Conservation (phyloP, 202 grass and related monocot species). For the Cymbopogon flexuosus region DNA sequence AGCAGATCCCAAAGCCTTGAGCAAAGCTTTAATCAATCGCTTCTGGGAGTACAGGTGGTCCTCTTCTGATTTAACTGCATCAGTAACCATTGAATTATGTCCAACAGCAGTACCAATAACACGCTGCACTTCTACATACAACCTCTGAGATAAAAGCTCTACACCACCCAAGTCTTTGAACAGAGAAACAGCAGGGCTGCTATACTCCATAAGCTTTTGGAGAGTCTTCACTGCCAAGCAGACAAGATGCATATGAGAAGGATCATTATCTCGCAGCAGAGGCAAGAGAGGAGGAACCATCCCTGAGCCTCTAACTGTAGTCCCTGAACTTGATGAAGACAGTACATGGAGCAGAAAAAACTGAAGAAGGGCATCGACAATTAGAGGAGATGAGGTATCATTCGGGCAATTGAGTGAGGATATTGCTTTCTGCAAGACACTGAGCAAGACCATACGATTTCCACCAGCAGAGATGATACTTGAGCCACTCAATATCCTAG, state of each 20-base stretch:
- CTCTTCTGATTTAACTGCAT: conserved; percentile 61
- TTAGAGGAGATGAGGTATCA: conserved; percentile 77
- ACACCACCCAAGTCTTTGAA: conserved; percentile 98
- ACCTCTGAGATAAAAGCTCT: conserved; percentile 73
- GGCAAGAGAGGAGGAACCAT: conserved; percentile 87
- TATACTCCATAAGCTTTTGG: conserved; percentile 97
- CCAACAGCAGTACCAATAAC: conserved; percentile 61
- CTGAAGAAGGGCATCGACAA: conserved; percentile 94
- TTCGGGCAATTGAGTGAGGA: conserved; percentile 70
- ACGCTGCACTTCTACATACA: conserved; percentile 82
- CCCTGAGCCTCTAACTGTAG: conserved; percentile 75
- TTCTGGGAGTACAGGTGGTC: conserved; percentile 83
- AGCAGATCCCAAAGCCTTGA: conserved; percentile 88
- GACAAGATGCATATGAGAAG: conserved; percentile 78
- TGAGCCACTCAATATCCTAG: conserved; percentile 85
- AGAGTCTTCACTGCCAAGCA: conserved; percentile 89
- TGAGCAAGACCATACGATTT: conserved; percentile 89
- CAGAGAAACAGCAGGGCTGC: conserved; percentile 80
- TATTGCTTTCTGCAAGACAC: conserved; percentile 94
- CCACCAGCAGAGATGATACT: conserved; percentile 85
- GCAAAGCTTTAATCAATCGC: conserved; percentile 82
- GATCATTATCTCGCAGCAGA: conserved; percentile 84
- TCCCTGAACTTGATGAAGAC: conserved; percentile 91
- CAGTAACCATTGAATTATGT: conserved; percentile 45
- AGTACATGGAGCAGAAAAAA: conserved; percentile 98